These are phyloP conservation scores for Rachicladosporium sp. DNA, from an alignment of 2,329 filamentous ascomycete species.

Conservation along the genomic window DNA sequence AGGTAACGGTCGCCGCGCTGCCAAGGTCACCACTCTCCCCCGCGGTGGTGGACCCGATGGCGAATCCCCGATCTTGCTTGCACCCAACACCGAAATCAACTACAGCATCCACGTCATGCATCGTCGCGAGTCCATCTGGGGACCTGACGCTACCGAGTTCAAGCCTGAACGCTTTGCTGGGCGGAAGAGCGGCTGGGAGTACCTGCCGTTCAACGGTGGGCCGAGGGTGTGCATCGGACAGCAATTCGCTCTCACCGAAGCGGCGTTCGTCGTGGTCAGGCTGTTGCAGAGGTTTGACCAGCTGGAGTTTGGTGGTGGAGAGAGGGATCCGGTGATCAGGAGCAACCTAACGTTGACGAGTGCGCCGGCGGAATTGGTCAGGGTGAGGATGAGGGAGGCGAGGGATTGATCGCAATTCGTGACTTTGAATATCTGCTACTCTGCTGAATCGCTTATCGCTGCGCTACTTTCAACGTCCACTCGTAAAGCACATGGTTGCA, in stretches of 20 bases:
- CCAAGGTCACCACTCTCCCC: constrained; percentile 63
- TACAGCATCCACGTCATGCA: constrained; percentile 26
- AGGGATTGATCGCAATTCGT: constrained; percentile 2
- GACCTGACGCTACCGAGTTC: constrained; percentile 28
- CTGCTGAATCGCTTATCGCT: too few species aligned
- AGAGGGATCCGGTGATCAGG: constrained; percentile 10
- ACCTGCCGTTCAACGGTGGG: constrained; percentile 23
- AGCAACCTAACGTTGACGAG: constrained; percentile 19
- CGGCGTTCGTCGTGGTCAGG: constrained; percentile 19
- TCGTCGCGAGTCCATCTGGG: constrained; percentile 26
- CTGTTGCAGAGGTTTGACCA: constrained; percentile 21
- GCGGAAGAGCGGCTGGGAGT: constrained; percentile 21
- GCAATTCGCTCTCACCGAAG: constrained; percentile 49
- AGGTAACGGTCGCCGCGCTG: constrained; percentile 60
- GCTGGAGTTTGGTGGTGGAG: constrained; percentile 14
- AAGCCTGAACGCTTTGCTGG: constrained; percentile 24
- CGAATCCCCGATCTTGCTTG: constrained; percentile 40
- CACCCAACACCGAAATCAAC: constrained; percentile 18
- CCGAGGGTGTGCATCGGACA: constrained; percentile 69
- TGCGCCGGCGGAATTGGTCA: constrained; percentile 15
- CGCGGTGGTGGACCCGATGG: constrained; percentile 44
- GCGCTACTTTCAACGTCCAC: too few species aligned
- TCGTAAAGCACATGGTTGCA: too few species aligned
- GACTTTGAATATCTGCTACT: neutral
- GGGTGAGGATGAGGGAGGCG: constrained; percentile 15